Base-by-base conservation (phyloP, 805 yeast species). In the Wickerhamiella parazyma region DNA sequence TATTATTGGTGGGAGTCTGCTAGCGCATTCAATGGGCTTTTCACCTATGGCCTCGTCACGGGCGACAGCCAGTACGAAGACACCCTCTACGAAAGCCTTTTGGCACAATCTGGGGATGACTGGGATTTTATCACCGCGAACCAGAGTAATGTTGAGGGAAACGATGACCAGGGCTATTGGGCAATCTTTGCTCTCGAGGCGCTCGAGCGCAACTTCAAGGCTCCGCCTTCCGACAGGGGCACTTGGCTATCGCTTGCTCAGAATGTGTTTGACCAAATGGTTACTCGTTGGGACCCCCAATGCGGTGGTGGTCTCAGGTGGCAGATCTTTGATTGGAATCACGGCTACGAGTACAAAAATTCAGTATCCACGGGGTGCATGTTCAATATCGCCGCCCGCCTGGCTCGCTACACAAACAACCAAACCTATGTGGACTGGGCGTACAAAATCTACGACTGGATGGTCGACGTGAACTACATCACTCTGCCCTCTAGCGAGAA, bases 1-100 rank as follows among this genome's bases (percentile, higher is more conserved):
- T 80, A 80, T 67, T 80, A 80, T 63, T 80, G 91, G 91, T 80
- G 89, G 89, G 80, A 78, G 62, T 84, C 87, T 19, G 91, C 89
- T 52, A 86, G 80, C 48, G 82, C 78, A 0, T 66, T 57, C 53
- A 53, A 53, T 33, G 43, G 54, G 16, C 29, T 84, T 89, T 87
- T 85, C 38, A 93, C 82, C 58, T 79, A 77, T 54, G 70, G 80
- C 66, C 73, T 65, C 52, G 73, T 74, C 53, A 78, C 87, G 60
- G 66, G 75, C 39, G 79, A 85, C 62, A 70, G 69, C 50, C 72
- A 85, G 0, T 79, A 68, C 51, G 74, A 72, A 43, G 65, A 67
- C 2, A 43, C 71, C 6, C 66, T 83, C 45, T 69, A 70, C 53
- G 64, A 68, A 8, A 84, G 87, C 16, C 55, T 82, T 49, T 58